Conservation (phyloP, 2,329 filamentous ascomycete genomes). For the Aspergillus niger region DNA sequence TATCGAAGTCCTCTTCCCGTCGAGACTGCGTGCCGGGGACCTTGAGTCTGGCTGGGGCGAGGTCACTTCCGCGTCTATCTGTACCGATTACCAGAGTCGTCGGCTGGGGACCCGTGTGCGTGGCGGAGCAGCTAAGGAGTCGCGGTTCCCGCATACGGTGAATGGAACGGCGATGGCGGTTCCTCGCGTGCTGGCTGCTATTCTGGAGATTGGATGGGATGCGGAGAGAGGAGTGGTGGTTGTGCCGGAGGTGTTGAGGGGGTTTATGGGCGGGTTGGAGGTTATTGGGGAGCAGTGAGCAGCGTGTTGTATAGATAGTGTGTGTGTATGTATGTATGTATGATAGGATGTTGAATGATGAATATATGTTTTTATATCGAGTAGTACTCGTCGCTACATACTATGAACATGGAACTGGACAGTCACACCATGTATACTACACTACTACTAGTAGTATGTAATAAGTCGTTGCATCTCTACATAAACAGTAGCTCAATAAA, state of each 20-base stretch:
- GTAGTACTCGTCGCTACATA: too few relatives aligned
- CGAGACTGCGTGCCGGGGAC: constrained; percentile 52
- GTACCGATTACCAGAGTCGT: constrained; percentile 90
- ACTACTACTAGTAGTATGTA: too few relatives aligned
- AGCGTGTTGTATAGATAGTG: background rate
- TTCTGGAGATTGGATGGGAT: constrained; percentile 90
- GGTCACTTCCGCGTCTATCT: constrained; percentile 85
- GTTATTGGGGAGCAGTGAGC: constrained; percentile 54
- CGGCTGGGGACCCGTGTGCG: constrained; percentile 76
- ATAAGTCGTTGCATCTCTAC: background rate
- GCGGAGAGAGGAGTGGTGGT: constrained; percentile 65
- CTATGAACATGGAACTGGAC: too few relatives aligned
- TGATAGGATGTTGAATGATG: background rate
- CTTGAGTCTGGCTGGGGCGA: constrained; percentile 81
- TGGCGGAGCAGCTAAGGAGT: constrained; percentile 46
- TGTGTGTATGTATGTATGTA: constrained; percentile 7
- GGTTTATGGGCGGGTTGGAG: constrained; percentile 79
- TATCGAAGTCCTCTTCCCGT: constrained; percentile 93
- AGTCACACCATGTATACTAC: too few relatives aligned
- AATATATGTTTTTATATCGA: background rate
- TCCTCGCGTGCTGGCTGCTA: constrained; percentile 81
- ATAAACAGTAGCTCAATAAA: background rate
- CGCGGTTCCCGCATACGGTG: constrained; percentile 81
- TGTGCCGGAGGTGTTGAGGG: constrained; percentile 76
- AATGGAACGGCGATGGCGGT: constrained; percentile 95